Percentiles rank a stretch among this genome's conserved stretches.
These are phyloP conservation scores for Candida tunisiensis DNA, from an alignment of 1,139 yeast genomes.

Conservation along the genomic window DNA sequence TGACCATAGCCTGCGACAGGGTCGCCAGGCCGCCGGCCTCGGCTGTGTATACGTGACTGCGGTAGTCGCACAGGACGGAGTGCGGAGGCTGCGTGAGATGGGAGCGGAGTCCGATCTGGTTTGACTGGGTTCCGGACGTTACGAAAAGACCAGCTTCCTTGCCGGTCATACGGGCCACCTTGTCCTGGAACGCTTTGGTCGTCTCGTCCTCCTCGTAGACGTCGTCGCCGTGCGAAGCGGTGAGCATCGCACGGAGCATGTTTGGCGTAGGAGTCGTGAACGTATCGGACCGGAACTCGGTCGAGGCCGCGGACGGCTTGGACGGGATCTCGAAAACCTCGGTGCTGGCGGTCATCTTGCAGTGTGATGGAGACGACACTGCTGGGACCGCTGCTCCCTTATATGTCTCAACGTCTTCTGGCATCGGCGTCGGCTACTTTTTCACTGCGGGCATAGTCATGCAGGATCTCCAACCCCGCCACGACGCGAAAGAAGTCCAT, in stretches of 20 bases:
- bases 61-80: constrained; percentile 64
- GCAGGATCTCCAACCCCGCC: too few species aligned
- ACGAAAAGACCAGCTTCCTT: constrained; percentile 75
- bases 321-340: too few species aligned
- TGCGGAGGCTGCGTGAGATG: constrained; percentile 78
- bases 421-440: too few species aligned
- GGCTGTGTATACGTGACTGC: constrained; percentile 69
- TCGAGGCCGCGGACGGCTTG: too few species aligned
- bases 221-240: constrained; percentile 66
- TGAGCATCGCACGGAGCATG: constrained; percentile 48
- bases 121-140: constrained; percentile 81
- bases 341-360: too few species aligned
- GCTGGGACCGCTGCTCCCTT: too few species aligned
- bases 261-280: constrained; percentile 78
- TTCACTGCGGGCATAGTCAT: too few species aligned
- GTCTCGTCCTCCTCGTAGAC: constrained; percentile 74
- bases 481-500: too few species aligned
- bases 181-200: constrained; percentile 47
- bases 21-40: constrained; percentile 91
- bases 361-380: too few species aligned
- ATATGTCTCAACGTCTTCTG: too few species aligned
- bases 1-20: constrained; percentile 83
- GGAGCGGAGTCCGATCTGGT: constrained; percentile 72
- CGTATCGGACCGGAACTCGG: constrained; percentile 40
- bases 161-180: constrained; percentile 57